Conservation (phyloP, 495 filamentous ascomycete genomes). For the Tirmania nivea region DNA sequence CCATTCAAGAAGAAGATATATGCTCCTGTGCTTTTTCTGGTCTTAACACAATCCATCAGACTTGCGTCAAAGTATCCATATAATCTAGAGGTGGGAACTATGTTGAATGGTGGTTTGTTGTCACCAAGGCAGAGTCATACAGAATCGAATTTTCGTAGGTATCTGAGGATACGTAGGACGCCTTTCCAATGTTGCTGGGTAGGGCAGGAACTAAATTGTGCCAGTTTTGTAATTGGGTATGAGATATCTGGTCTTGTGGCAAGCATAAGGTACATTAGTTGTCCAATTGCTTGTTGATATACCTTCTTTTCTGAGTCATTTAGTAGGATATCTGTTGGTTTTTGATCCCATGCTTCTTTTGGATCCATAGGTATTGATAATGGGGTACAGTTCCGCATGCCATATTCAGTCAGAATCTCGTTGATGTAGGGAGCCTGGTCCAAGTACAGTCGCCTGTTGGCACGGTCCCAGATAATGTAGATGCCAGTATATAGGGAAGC, state of each 20-base stretch:
- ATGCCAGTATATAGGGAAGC: neutral
- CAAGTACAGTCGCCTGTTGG: neutral
- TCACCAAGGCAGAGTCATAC: neutral
- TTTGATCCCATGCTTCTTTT: neutral
- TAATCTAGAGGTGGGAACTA: neutral
- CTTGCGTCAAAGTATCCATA: neutral
- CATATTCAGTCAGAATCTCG: neutral
- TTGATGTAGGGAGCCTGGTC: neutral
- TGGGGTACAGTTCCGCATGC: neutral
- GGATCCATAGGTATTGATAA: neutral
- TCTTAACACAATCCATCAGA: neutral
- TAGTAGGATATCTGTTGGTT: neutral
- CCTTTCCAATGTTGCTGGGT: neutral
- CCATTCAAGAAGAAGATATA: slow-evolving; percentile 1
- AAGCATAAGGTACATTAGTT: neutral
- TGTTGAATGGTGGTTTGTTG: neutral
- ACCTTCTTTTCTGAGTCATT: neutral
- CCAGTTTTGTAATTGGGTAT: neutral
- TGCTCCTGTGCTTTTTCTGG: neutral
- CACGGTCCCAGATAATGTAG: neutral
- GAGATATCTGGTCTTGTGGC: neutral
- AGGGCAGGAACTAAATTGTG: neutral
- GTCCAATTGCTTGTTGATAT: neutral
- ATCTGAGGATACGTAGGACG: neutral
- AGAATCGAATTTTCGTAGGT: neutral